Evolutionary conservation across 495 filamentous ascomycete genomes (phyloP), one percentile per base, ranked within the genome.

Genomic region (Talaromyces stipitatus): DNA sequence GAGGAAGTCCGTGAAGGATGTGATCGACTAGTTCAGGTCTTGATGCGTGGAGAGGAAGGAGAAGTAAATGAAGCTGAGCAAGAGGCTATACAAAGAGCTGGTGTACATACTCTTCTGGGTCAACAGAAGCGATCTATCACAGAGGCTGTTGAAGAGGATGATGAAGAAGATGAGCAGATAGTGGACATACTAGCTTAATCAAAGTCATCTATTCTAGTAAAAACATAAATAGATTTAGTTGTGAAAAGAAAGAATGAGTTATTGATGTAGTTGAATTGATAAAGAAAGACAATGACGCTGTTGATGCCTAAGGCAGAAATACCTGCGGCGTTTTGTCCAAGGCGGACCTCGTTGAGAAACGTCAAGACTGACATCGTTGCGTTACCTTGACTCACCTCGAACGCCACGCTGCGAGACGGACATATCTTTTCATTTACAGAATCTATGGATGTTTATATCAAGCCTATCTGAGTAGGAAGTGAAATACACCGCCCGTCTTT

Each of bases 21-120:
- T 62, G 94, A 98, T 66, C 78, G 94, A 62, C 63, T 97, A 51
- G 94, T 98, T 32, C 89, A 98, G 62, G 83, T 98, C 11, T 65
- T 98, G 41, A 95, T 96, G 91, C 79, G 87, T 50, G 91, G 92
- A 58, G 94, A 80, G 60, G 71, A 69, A 45, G 71, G 65, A 16
- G 71, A 73, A 50, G 68, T 62, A 36, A 64, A 62, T 27, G 50
- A 38, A 46, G 36, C 58, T 10, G 60, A 60, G 29, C 29, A 14
- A 22, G 48, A 58, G 41, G 50, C 58, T 0, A 59, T 60, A 51
- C 65, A 32, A 27, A 38, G 28, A 28, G n/a, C 27, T 14, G 53
- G 30, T 41, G 45, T 45, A 12, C 30, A 45, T 28, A 33, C 54
- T 29, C 23, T 55, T 7, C 22, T 32, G 18, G 32, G 24, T 30